Conservation (phyloP, 208 protist genomes). For the Trypanosoma avium region DNA sequence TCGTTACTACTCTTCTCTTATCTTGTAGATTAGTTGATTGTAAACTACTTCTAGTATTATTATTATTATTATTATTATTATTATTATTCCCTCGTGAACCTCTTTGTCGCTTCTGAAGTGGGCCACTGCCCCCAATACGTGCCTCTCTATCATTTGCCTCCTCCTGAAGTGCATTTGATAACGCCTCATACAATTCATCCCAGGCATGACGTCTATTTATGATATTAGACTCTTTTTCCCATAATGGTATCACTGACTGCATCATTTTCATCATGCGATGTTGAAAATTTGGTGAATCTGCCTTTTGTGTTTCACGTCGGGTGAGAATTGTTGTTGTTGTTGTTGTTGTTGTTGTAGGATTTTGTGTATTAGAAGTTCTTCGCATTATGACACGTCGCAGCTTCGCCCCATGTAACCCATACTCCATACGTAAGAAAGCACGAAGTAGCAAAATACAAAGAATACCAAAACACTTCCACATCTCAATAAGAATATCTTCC, state of each 20-base stretch:
- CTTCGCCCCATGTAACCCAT: conserved; percentile 32
- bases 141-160: too few species aligned
- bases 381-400: conserved; percentile 3
- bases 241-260: conserved; percentile 14
- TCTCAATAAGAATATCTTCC: conserved; percentile 11
- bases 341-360: too few species aligned
- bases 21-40: too few species aligned
- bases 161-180: too few species aligned
- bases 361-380: neutral
- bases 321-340: neutral
- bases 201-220: neutral
- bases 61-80: too few species aligned
- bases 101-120: too few species aligned
- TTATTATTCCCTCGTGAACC: too few species aligned
- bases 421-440: conserved; percentile 39
- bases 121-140: neutral
- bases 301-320: conserved; percentile 12
- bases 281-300: conserved; percentile 8
- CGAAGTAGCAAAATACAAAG: conserved; percentile 44
- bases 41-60: too few species aligned
- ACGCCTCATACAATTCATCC: conserved; percentile 9
- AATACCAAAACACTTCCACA: conserved; percentile 59
- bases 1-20: too few species aligned
- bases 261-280: conserved; percentile 4
- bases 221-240: neutral